Base-by-base conservation (phyloP, 768 basidiomycete genomes). In the Trametopsis cervina region DNA sequence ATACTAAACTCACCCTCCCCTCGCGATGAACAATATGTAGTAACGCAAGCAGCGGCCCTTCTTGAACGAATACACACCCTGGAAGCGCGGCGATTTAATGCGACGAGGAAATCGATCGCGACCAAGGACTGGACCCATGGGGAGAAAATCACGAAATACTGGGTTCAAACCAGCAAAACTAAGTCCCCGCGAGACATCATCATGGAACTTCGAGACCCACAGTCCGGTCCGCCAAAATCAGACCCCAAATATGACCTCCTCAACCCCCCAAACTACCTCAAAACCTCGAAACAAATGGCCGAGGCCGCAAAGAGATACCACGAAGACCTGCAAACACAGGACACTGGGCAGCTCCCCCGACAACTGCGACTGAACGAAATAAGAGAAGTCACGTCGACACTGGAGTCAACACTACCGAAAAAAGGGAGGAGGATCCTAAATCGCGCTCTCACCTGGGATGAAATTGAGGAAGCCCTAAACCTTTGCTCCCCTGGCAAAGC, bases 201-300 rank as follows among this genome's bases (percentile, higher is more conserved):
- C 29, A 20, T 20, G 15, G 9, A 15, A 7, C 7, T 33, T 7
- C 7, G 29, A 33, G 29, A 33, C 29, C 29, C 29, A 7, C 7
- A 7, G 9, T 33, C 29, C 7, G 29, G 29, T 7, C 15, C 9
- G 29, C 29, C 29, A 15, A 15, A 33, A 33, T 7, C 9, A 15
- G 9, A 33, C 29, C 29, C 29, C 9, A 15, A 33, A 7, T 33
- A 33, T 33, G 15, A 33, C 29, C 9, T 33, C 15, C 29, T 33
- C 9, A 33, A 33, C 15, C 29, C 29, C 15, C 29, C 29, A 15
- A 33, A 15, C 9, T 33, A 33, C 21, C 15, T 27, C 26, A 43
- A 20, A 5, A 2, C 47, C 3, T 57, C 56, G 0, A 48, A 57
- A n/a, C 25, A 49, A 20, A 57, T 57, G 54, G 53, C 53, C 0